Base-by-base conservation (phyloP, 768 basidiomycete genomes). In the Auricularia heimuer region DNA sequence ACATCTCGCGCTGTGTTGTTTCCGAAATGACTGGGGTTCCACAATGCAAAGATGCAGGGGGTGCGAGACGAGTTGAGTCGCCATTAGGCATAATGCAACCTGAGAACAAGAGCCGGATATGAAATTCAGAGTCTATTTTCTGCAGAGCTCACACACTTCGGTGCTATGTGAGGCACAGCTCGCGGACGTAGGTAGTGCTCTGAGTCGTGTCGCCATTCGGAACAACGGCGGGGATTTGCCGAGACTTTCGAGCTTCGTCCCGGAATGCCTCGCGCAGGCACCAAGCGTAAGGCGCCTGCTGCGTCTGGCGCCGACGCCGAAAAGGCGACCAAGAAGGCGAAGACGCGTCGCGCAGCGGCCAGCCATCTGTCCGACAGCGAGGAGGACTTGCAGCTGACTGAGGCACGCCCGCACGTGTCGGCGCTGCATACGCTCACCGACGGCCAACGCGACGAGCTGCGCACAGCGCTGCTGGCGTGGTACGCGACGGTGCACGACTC, bases 401-500 rank as follows among this genome's bases (percentile, higher is more conserved):
- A 8, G 24, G 56, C 56, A 10, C 24, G 33, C 34, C 34, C 14
- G 35, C 37, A 62, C 62, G 24, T 1, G 62, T 18, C 24, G 39
- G 11, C 12, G 21, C 24, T 24, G 18, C 62, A 62, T 44, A 21
- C 21, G 6, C 62, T 62, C 62, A 21, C 12, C 62, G 35, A 16
- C 11, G 24, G 24, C 36, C 12, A 8, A 7, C 36, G 21, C 11
- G 44, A 62, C 56, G 24, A 14, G 24, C 74, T 86, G 37, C 83
- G 84, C 33, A 66, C 71, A 62, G 79, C 83, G 10, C 76, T 92
- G n/a, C 69, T 82, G 24, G 62, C 66, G 62, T 98, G 94, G 94
- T 98, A 87, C 71, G 79, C 81, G 42, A 76, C 74, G 14, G 89
- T 89, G 12, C 85, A 85, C 65, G 79, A 83, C 45, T 76, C 75